These are phyloP conservation scores for Candida freyschussii DNA, from an alignment of 1,139 yeast genomes.

Conservation along the genomic window DNA sequence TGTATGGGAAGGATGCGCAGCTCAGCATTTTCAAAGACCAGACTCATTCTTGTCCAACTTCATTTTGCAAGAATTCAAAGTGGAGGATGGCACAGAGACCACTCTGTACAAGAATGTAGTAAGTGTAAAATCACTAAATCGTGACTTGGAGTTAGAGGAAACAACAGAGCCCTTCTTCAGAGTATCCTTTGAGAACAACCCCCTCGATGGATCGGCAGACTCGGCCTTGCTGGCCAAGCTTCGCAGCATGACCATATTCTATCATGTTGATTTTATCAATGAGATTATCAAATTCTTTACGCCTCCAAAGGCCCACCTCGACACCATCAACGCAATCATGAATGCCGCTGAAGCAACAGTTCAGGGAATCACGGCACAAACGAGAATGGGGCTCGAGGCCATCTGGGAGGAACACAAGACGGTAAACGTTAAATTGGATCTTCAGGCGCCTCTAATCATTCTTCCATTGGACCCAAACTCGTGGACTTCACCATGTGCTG, in stretches of 20 bases:
- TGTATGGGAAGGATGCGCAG: constrained; percentile 75
- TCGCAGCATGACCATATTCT: constrained; percentile 84
- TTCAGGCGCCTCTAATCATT: constrained; percentile 92
- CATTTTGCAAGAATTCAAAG: constrained; percentile 72
- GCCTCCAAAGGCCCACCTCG: constrained; percentile 82
- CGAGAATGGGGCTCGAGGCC: constrained; percentile 88
- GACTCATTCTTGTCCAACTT: constrained; percentile 72
- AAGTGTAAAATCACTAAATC: constrained; percentile 65
- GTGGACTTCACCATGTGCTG: constrained; percentile 83
- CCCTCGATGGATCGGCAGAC: constrained; percentile 80
- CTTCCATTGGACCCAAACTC: constrained; percentile 77
- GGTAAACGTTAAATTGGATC: constrained; percentile 73
- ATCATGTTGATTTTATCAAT: constrained; percentile 77
- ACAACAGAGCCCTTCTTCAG: constrained; percentile 63
- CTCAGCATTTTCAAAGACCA: constrained; percentile 71
- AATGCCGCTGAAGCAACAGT: constrained; percentile 95
- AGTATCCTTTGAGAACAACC: constrained; percentile 78
- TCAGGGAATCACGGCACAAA: constrained; percentile 84
- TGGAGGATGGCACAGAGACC: constrained; percentile 78
- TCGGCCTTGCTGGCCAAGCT: constrained; percentile 68
- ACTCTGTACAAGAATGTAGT: constrained; percentile 81
- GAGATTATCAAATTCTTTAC: constrained; percentile 70
- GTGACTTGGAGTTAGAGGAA: constrained; percentile 27
- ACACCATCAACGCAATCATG: constrained; percentile 87
- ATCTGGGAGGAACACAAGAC: constrained; percentile 95